Conservation (phyloP, 2,329 filamentous ascomycete genomes). For the Trichoderma asperellum region DNA sequence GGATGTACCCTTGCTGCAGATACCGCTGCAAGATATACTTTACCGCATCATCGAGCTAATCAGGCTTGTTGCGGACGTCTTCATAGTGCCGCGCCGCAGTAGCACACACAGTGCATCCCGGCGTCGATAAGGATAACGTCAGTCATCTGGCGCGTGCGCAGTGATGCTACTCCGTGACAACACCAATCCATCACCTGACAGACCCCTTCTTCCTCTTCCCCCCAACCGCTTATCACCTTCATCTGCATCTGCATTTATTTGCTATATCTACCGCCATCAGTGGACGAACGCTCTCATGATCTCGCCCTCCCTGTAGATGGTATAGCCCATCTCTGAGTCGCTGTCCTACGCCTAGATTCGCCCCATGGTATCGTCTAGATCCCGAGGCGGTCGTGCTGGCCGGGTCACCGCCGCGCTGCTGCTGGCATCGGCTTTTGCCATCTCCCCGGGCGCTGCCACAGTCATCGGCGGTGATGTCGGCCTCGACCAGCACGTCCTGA, state of each 20-base stretch:
- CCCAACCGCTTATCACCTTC: not conserved
- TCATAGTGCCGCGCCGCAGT: not conserved
- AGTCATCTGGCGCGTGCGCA: conserved; percentile 27
- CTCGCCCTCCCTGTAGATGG: conserved; percentile 13
- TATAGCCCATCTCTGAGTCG: conserved; percentile 20
- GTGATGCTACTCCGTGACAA: conserved; percentile 23
- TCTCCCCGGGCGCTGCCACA: conserved; percentile 51
- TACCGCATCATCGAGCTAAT: not conserved
- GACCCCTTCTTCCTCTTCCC: conserved; percentile 8
- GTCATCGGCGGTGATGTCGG: conserved; percentile 41
- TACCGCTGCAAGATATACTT: not conserved
- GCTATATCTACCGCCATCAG: not conserved
- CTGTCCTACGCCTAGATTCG: conserved; percentile 2
- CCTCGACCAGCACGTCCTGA: conserved; percentile 47
- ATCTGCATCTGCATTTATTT: not conserved
- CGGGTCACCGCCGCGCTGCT: conserved; percentile 66
- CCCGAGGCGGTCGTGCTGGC: conserved; percentile 58
- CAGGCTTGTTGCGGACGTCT: conserved; percentile 2
- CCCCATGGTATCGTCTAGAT: conserved; percentile 30
- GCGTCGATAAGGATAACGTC: conserved; percentile 25
- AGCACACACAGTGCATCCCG: conserved; percentile 23
- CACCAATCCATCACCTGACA: conserved; percentile 28
- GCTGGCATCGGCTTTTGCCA: conserved; percentile 65
- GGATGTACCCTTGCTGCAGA: not conserved
- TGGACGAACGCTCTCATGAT: conserved; percentile 18